phyloP scores from a whole-genome alignment of 1,139 yeast species.

The Yamadazyma spencermartinsiae region DNA sequence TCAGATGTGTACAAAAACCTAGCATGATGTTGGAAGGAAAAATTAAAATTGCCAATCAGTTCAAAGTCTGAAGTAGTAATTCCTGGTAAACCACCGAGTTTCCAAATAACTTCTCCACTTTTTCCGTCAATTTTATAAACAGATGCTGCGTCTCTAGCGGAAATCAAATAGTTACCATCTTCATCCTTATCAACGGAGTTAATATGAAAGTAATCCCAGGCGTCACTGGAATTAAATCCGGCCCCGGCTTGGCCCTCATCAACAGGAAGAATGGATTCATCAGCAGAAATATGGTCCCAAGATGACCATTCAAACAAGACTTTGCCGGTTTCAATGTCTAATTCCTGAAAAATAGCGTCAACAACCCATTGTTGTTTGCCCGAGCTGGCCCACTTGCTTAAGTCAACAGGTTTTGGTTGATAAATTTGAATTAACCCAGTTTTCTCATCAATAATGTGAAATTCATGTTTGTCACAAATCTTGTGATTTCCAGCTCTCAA shows the following conservation, averaged over 20 bases:
- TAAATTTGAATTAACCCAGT: slow-evolving; percentile 32
- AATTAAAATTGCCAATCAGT: slow-evolving; percentile 21
- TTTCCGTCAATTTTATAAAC: slow-evolving; percentile 35
- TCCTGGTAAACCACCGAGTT: slow-evolving; percentile 29
- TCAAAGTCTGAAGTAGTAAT: slow-evolving; percentile 23
- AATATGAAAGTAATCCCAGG: slow-evolving; percentile 45
- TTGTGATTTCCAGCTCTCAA: slow-evolving; percentile 33
- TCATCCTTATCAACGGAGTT: slow-evolving; percentile 42
- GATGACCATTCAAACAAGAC: slow-evolving; percentile 40
- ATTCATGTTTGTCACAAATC: slow-evolving; percentile 34
- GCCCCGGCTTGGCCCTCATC: slow-evolving; percentile 30
- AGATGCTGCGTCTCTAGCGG: slow-evolving; percentile 37
- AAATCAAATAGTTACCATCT: slow-evolving; percentile 34
- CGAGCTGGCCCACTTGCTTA: slow-evolving; percentile 25
- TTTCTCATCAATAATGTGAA: slow-evolving; percentile 27
- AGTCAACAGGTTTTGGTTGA: slow-evolving; percentile 28
- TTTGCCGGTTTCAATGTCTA: slow-evolving; percentile 36
- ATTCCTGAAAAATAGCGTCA: slow-evolving; percentile 34
- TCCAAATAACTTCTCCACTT: slow-evolving; percentile 39
- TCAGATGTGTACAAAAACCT: slow-evolving; percentile 23
- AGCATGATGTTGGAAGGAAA: slow-evolving; percentile 42
- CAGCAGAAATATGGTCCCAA: slow-evolving; percentile 35
- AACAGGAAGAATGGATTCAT: slow-evolving; percentile 28
- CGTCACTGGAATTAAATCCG: slow-evolving; percentile 33
- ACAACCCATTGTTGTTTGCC: slow-evolving; percentile 32